phyloP scores from a whole-genome alignment of 768 basidiomycete genomes.

The Dioszegia hungarica region DNA sequence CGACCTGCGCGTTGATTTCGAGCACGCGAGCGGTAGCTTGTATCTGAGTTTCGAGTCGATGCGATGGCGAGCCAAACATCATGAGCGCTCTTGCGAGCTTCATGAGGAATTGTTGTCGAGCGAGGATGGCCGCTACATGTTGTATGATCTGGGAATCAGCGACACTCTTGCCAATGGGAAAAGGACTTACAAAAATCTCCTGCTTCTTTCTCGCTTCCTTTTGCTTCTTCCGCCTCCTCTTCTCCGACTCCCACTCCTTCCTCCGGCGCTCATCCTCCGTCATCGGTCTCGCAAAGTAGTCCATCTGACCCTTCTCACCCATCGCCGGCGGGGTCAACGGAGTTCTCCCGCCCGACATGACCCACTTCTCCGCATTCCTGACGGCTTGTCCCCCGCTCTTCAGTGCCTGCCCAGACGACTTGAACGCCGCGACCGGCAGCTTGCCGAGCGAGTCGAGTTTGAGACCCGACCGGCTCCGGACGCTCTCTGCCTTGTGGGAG shows the following conservation, averaged over 20 bases:
- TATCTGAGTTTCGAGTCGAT: slow-evolving; percentile 88
- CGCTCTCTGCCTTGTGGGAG: slow-evolving; percentile 1
- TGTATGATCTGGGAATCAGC: slow-evolving; percentile 61
- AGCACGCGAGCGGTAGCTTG: slow-evolving; percentile 81
- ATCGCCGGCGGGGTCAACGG: slow-evolving; percentile 36
- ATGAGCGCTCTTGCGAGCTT: slow-evolving; percentile 81
- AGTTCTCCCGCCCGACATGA: slow-evolving; percentile 34
- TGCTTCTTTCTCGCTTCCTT: slow-evolving; percentile 62
- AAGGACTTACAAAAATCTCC: slow-evolving; percentile 64
- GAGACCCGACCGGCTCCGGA: slow-evolving; percentile 7
- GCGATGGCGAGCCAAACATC: slow-evolving; percentile 88
- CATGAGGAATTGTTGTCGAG: slow-evolving; percentile 78
- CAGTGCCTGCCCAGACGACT: slow-evolving; percentile 21
- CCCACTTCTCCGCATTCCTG: slow-evolving; percentile 41
- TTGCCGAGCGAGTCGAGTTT: slow-evolving; percentile 22
- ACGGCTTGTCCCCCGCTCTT: slow-evolving; percentile 28
- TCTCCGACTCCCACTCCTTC: slow-evolving; percentile 52
- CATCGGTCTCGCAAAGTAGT: slow-evolving; percentile 43
- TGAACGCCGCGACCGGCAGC: slow-evolving; percentile 25
- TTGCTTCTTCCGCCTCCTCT: slow-evolving; percentile 52
- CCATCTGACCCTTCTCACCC: slow-evolving; percentile 31
- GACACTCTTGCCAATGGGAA: background rate
- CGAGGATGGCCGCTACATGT: slow-evolving; percentile 73
- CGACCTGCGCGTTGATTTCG: slow-evolving; percentile 85
- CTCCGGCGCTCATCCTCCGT: slow-evolving; percentile 46